phyloP scores from a whole-genome alignment of 1,139 yeast genomes.

The Yamadazyma kanchanaburiensis region DNA sequence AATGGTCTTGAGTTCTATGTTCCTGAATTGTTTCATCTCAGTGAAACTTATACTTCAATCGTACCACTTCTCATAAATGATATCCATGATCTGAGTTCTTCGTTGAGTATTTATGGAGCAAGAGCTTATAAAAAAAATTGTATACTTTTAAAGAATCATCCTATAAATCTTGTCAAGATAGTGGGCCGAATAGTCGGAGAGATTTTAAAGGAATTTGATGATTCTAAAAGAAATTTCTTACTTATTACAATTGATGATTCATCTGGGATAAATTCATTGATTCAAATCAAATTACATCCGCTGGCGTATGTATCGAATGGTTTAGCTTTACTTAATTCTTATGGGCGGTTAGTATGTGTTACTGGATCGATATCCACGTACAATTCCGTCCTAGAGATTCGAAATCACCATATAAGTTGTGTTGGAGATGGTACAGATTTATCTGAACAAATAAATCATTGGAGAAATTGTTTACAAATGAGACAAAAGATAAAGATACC shows the following conservation, averaged over 20 bases:
- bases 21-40: constrained; percentile 16
- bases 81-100: constrained; percentile 7
- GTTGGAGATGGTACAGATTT: constrained; percentile 17
- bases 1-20: constrained; percentile 11
- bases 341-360: constrained; percentile 13
- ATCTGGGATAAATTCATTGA: constrained; percentile 13
- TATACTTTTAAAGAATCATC: constrained; percentile 15
- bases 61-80: constrained; percentile 15
- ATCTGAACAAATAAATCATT: constrained; percentile 23
- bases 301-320: constrained; percentile 8
- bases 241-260: constrained; percentile 15
- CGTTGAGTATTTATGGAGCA: constrained; percentile 13
- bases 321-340: constrained; percentile 8
- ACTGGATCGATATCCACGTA: constrained; percentile 8
- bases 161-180: constrained; percentile 10
- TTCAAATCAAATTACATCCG: constrained; percentile 8
- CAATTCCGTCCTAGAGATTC: constrained; percentile 16
- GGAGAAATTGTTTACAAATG: constrained; percentile 22
- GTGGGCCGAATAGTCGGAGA: constrained; percentile 13
- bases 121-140: constrained; percentile 7
- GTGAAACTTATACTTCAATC: constrained; percentile 6
- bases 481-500: neutral
- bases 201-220: constrained; percentile 6
- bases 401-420: constrained; percentile 18
- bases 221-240: constrained; percentile 6